phyloP scores from a whole-genome alignment of 805 yeast genomes.

The Ogataea allantospora region DNA sequence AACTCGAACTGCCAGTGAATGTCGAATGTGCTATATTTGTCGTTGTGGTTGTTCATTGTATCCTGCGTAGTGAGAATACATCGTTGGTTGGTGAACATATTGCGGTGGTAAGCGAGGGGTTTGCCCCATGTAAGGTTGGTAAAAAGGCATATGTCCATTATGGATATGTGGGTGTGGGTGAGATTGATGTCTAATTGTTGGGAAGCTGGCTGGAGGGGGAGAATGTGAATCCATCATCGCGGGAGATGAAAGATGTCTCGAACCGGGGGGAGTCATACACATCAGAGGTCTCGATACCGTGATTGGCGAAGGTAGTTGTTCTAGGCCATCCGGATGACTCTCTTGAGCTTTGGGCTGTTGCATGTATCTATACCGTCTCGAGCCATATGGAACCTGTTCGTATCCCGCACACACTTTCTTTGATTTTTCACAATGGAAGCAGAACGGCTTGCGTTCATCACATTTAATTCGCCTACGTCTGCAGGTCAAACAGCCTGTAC shows the following conservation, averaged over 20 bases:
- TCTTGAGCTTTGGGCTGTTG: constrained; percentile 25
- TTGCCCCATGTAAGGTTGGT: constrained; percentile 6
- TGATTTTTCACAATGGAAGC: constrained; percentile 64
- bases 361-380: constrained; percentile 29
- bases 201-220: constrained; percentile 5
- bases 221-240: constrained; percentile 7
- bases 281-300: constrained; percentile 1
- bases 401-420: constrained; percentile 70
- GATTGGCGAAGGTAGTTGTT: constrained; percentile 9
- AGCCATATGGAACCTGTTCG: constrained; percentile 40
- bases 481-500: constrained; percentile 77
- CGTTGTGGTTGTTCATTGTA: not conserved
- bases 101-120: constrained; percentile 11
- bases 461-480: constrained; percentile 70
- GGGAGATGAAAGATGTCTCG: constrained; percentile 4
- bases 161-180: constrained; percentile 6
- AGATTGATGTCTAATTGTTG: constrained; percentile 7
- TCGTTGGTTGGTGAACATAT: constrained; percentile 5
- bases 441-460: constrained; percentile 70
- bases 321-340: constrained; percentile 15
- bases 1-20: not conserved
- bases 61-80: constrained; percentile 5
- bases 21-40: not conserved
- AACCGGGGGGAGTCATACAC: not conserved
- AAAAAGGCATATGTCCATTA: constrained; percentile 1